Evolutionary conservation across 139 green algal genomes (phyloP), one percentile per base, ranked within the genome.

Genomic region (Astrephomene gubernaculifera): DNA sequence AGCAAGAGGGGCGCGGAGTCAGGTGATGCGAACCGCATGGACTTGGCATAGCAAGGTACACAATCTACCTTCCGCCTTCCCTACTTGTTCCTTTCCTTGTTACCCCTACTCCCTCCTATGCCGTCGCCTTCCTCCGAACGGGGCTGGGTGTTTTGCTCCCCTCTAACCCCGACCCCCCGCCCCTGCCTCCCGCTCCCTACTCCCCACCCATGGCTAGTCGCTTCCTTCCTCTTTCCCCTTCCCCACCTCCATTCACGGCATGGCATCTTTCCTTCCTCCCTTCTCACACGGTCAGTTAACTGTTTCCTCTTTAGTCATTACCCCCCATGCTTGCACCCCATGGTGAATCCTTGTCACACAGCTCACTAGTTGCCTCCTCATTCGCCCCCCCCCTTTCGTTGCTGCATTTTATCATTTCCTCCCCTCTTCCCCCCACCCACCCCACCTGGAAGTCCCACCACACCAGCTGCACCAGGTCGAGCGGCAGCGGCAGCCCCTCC

Each of bases 381-480:
- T n/a, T n/a, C n/a, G n/a, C n/a, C n/a, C n/a, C n/a, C n/a, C n/a
- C n/a, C n/a, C n/a, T n/a, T n/a, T n/a, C n/a, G n/a, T n/a, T n/a
- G n/a, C n/a, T n/a, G n/a, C n/a, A n/a, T n/a, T n/a, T n/a, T n/a
- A n/a, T n/a, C n/a, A n/a, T n/a, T n/a, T n/a, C n/a, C n/a, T 24
- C 6, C 57, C 14, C 57, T n/a, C 57, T 24, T 27, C 57, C 57
- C 57, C 57, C 57, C 19, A 12, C 36, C 36, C 54, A 8, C 1
- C 80, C 29, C 45, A 90, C 89, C 79, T 91, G 35, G 31, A 90
- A 81, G 85, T 94, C 90, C 87, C 88, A 89, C 90, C 90, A 94
- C 8, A 83, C 67, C 22, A 94, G 73, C 87, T 92, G 90, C 76
- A 94, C 87, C 78, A 90, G 86, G 82, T 94, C 90, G 71, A 94